Percentiles rank a stretch among this genome's conserved stretches.
These are phyloP conservation scores for Eremochloa ophiuroides DNA, from an alignment of 176 grass and related monocot genomes.

Conservation along the genomic window DNA sequence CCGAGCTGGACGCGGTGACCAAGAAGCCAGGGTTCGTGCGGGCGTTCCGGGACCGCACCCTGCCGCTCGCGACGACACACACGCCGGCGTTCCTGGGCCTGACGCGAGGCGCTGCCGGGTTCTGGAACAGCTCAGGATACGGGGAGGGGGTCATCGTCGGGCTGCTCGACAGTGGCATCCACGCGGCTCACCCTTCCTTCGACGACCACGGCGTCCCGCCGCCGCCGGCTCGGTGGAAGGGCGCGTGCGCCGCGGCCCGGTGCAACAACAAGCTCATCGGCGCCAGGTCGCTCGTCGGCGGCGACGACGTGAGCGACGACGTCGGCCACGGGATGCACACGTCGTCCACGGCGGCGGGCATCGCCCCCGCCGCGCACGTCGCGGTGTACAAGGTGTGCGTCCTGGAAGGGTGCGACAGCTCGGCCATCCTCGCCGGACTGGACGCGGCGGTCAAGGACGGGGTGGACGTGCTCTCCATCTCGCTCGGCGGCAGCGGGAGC, in stretches of 20 bases:
- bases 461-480: conserved; percentile 66
- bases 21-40: conserved; percentile 25
- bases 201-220: neutral
- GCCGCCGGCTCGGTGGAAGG: conserved; percentile 24
- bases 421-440: neutral
- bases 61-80: conserved; percentile 42
- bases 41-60: conserved; percentile 8
- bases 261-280: conserved; percentile 53
- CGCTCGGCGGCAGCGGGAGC: neutral
- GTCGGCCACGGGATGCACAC: conserved; percentile 30
- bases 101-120: neutral
- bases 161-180: conserved; percentile 46
- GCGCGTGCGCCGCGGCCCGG: neutral
- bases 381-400: neutral
- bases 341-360: conserved; percentile 42
- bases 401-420: neutral
- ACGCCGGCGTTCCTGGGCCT: conserved; percentile 33
- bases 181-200: conserved; percentile 19
- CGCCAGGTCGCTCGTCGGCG: neutral
- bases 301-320: neutral
- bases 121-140: conserved; percentile 10
- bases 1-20: conserved; percentile 17
- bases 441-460: conserved; percentile 45
- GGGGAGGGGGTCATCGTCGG: conserved; percentile 45
- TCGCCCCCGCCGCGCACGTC: conserved; percentile 19